Evolutionary conservation across 495 filamentous ascomycete species (phyloP).

Genomic region (Melanomma pulvis-pyrius): DNA sequence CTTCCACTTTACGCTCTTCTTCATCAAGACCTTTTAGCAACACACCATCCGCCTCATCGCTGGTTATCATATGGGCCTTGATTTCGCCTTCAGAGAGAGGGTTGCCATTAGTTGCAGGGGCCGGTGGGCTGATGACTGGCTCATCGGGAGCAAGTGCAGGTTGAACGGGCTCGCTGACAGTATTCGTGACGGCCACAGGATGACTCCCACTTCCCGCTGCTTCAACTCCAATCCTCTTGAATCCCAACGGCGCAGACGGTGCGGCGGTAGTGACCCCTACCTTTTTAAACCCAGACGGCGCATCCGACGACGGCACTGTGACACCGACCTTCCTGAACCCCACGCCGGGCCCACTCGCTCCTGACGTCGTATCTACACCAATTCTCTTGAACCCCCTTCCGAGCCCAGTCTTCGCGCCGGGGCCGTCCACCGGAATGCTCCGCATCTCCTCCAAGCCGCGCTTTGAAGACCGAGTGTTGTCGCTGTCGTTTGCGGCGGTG

Average conservation of each 20-base stretch:
- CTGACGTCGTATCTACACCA: neutral
- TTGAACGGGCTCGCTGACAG: neutral
- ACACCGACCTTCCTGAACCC: neutral
- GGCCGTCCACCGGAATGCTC: neutral
- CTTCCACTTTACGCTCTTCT: neutral
- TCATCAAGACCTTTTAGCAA: neutral
- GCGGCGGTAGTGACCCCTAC: neutral
- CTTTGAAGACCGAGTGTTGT: neutral
- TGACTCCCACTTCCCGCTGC: neutral
- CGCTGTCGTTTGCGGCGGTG: slow-evolving; percentile 45
- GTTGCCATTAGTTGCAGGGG: neutral
- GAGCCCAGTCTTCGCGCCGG: neutral
- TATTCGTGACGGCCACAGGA: neutral
- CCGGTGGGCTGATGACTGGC: neutral
- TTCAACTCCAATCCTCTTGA: neutral
- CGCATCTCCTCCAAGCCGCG: neutral
- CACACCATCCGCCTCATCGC: neutral
- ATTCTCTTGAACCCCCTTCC: slow-evolving; percentile 6
- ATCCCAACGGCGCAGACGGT: neutral
- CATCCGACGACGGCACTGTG: neutral
- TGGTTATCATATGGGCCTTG: neutral
- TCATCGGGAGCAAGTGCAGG: neutral
- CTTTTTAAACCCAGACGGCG: neutral
- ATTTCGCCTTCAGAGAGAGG: neutral
- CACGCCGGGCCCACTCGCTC: neutral